Base-by-base conservation (phyloP, 495 filamentous ascomycete species). In the Penicillium macrosclerotiorum region DNA sequence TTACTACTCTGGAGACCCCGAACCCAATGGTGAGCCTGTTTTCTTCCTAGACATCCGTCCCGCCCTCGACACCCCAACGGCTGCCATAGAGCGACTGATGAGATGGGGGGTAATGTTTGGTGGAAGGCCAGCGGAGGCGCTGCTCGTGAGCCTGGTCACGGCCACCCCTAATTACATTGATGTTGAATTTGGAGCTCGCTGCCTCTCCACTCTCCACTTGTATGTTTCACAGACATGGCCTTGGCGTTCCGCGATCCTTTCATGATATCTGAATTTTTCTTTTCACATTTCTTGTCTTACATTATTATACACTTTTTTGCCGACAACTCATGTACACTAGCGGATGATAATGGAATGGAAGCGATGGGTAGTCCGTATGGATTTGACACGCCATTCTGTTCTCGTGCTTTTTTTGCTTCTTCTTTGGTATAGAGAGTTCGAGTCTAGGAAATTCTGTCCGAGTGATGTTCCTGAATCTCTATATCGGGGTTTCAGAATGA, bases 11-110 rank as follows among this genome's bases (percentile, higher is more conserved):
- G 94, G 82, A 0, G 82, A 84, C 13, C 85, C 88, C 0, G 93
- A 98, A 53, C 83, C 87, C 3, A 90, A 82, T 0, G 93, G 93
- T 2, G 90, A 96, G 57, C 90, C 93, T 2, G 91, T 97, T 5
- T 99, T 99, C 71, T 97, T 83, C 60, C 79, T 99, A 35, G 93
- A 99, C 64, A 94, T 99, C n/a, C 77, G 93, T 46, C 93, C 93
- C 9, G 93, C 93, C 8, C 56, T 95, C n/a, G 91, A 95, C 56
- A 75, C 80, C 3, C 90, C 90, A 2, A 87, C 79, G 0, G 82
- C 82, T 8, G 88, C 88, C 23, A 81, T 82, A 17, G 94, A 97
- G 74, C 79, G 94, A 42, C 61, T 90, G 48, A 77, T 95, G 65
- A 71, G 90, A 58, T 97, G 94, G 93, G 86, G 89, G 88, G 88